Base-by-base conservation (phyloP, 164 flowering plant species). In the Chimonanthus praecox region DNA sequence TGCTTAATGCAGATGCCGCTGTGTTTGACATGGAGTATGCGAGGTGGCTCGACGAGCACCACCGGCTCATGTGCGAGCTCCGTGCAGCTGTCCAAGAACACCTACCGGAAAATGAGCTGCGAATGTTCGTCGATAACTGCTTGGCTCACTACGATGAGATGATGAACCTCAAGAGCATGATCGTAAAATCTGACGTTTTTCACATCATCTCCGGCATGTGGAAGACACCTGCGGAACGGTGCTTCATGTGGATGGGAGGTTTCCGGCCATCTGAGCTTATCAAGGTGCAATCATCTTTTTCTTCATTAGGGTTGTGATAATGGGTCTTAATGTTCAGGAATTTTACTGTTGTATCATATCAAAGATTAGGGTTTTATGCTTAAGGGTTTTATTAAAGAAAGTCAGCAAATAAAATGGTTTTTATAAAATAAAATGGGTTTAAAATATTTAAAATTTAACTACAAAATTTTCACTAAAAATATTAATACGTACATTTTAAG, bases 231-330 rank as follows among this genome's bases (percentile, higher is more conserved):
- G 97, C 99, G 5, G 99, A 96, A 75, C 88, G 99, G 0, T 94
- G 98, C 84, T 94, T 94, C 87, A 77, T 94, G 88, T 96, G 99
- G 99, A 84, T 96, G 78, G 99, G 99, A 0, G 98, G 92, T 18
- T 96, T 96, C 77, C 92, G 95, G n/a, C 99, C 99, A 3, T 96
- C 98, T 2, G 97, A 96, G 71, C 79, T 96, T 71, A 88, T 96
- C 79, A 96, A 96, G 97, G 99, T 96, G 69, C 48, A 45, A 18
- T 33, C 33, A 33, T 0, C 33, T 33, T 33, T 1, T 33, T 33
- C 33, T 33, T 33, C 33, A 1, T 33, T 33, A 33, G 33, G 33
- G 33, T 33, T 33, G 33, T 33, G 33, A 33, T 33, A 33, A 33
- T 33, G 33, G 33, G 33, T 33, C 33, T 33, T 33, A 33, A 33